A percentile compares a stretch with the other conserved stretches of the same genome.
Evolutionary conservation across 2,329 filamentous ascomycete species (phyloP).

Genomic region (Cladosporium halotolerans): DNA sequence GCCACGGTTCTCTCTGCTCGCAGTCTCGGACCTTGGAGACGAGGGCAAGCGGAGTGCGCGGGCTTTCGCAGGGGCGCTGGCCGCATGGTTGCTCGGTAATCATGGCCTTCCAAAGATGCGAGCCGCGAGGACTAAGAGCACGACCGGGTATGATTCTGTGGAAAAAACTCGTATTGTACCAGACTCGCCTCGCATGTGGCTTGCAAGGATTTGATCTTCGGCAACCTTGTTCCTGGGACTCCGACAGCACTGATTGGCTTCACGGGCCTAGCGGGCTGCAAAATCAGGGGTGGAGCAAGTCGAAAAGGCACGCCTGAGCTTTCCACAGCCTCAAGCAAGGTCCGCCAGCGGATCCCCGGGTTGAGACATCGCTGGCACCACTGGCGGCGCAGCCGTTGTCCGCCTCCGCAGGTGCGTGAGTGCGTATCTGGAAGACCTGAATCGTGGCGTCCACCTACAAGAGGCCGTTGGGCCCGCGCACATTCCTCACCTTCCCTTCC

Average conservation of each 20-base stretch:
- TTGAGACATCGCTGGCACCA: constrained; percentile 11
- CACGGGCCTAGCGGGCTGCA: not conserved
- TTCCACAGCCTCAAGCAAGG: constrained; percentile 2
- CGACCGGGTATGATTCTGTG: not conserved
- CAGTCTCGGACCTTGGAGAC: not conserved
- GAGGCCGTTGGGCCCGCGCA: constrained; percentile 6
- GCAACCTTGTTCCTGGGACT: constrained; percentile 3
- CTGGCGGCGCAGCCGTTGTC: constrained; percentile 3
- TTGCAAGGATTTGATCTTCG: not conserved
- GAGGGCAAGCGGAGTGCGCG: not conserved
- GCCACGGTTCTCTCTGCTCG: not conserved
- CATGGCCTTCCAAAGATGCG: not conserved
- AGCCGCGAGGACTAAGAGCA: not conserved
- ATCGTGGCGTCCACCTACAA: constrained; percentile 66
- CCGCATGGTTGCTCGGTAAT: not conserved
- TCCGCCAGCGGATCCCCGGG: constrained; percentile 4
- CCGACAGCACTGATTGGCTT: not conserved
- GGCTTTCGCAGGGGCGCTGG: not conserved
- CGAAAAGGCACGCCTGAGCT: constrained; percentile 1
- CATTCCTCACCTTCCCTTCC: constrained; percentile 8
- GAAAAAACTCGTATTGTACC: constrained; percentile 6
- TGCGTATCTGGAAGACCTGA: constrained; percentile 94
- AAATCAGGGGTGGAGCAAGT: constrained; percentile 7
- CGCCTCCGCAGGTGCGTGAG: constrained; percentile 46
- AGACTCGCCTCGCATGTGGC: constrained; percentile 6